These are phyloP conservation scores for peach (Prunus persica) DNA, from an alignment of 306 rosid genomes.

Conservation along the genomic window DNA sequence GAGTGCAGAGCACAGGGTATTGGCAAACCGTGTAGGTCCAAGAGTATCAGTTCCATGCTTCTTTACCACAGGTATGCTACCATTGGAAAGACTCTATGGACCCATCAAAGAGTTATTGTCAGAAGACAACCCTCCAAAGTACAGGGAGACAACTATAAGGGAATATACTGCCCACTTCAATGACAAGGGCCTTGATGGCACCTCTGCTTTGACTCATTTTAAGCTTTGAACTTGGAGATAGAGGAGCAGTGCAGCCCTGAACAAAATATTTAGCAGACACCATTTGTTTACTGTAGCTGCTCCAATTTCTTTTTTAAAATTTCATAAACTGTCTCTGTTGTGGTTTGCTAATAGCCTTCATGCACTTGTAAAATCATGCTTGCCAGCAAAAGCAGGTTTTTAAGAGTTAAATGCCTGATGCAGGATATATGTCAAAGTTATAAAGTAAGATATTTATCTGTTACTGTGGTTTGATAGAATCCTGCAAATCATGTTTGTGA, in stretches of 20 bases:
- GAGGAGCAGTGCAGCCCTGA: neutral
- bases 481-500: too few species aligned
- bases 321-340: too few species aligned
- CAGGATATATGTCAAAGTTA: too few species aligned
- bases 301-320: too few species aligned
- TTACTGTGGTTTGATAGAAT: too few species aligned
- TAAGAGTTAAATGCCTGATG: too few species aligned
- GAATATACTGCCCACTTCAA: neutral
- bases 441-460: too few species aligned
- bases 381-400: too few species aligned
- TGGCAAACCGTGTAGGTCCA: slow-evolving; percentile 23
- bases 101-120: slow-evolving; percentile 10
- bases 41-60: slow-evolving; percentile 3
- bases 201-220: neutral
- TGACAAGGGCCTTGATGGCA: neutral
- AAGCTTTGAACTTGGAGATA: neutral
- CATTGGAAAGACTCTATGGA: neutral
- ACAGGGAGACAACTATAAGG: slow-evolving; percentile 8
- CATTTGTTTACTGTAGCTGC: too few species aligned
- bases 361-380: too few species aligned
- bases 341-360: neutral
- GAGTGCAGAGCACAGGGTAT: slow-evolving; percentile 33
- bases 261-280: neutral
- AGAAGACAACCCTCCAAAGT: slow-evolving; percentile 7
- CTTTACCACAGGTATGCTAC: slow-evolving; percentile 4